Evolutionary conservation across 352 stramenopile genomes (phyloP), one percentile per base, ranked within the genome.

Genomic region (Pythium phragmitis): DNA sequence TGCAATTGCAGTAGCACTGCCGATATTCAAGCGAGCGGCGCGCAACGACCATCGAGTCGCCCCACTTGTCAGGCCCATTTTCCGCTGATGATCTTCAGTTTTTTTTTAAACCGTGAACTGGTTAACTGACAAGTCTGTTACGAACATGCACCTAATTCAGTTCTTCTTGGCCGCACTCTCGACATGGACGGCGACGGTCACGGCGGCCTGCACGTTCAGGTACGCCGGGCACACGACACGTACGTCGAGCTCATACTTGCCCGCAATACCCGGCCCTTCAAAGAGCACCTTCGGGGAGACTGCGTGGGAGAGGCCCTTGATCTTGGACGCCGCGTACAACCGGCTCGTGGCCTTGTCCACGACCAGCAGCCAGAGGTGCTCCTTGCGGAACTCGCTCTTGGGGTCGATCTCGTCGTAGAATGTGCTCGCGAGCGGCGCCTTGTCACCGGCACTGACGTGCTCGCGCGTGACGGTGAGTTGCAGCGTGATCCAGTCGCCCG

Each of bases 401-500:
- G 78, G 69, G 55, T 91, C 81, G 6, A 91, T 81, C 30, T 85
- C 73, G 51, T 92, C 85, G 56, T 87, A 92, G 41, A 91, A 72
- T 12, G 83, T 92, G 42, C 77, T 69, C 16, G 83, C 80, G 16
- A 85, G 68, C 4, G 79, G 66, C n/a, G 85, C 82, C 33, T 60
- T 68, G 28, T 79, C 70, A 7, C 72, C 72, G 4, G 48, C 43
- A 28, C 67, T 59, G 11, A 92, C 48, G 50, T 92, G 82, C 39
- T 79, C 63, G 30, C 86, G 83, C 41, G 68, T 67, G 47, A 90
- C 45, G 11, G 55, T 77, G 17, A 87, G 72, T 57, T 86, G 69
- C 36, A 90, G 59, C n/a, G 82, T 94, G 54, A 94, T 67, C 80
- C 79, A 94, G 65, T 94, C 86, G 52, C 80, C 76, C 36, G 86